Conservation (phyloP, 202 grass and related monocot genomes). For the Sporobolus alterniflorus region DNA sequence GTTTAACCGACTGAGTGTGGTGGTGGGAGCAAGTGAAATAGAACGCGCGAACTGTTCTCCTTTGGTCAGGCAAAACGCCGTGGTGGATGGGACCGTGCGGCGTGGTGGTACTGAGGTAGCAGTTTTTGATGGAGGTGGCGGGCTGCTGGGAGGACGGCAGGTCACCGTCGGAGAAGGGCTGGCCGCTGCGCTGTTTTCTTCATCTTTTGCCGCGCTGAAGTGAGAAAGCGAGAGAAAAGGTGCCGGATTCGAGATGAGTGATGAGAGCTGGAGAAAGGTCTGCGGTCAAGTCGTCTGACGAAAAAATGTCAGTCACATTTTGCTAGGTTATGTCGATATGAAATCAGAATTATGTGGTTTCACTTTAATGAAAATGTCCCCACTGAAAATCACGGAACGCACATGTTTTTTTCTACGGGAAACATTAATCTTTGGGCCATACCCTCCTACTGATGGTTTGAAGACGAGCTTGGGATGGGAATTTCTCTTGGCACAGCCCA, state of each 20-base stretch:
- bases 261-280: background rate
- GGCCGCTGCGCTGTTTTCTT: background rate
- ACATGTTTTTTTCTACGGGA: too few species aligned
- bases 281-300: background rate
- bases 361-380: background rate
- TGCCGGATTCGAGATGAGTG: background rate
- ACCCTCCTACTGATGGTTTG: too few species aligned
- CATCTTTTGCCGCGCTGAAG: background rate
- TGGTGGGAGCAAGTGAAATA: constrained; percentile 11
- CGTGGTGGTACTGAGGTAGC: background rate
- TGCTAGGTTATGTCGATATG: background rate
- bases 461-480: too few species aligned
- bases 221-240: background rate
- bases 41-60: constrained; percentile 11
- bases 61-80: background rate
- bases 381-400: too few species aligned
- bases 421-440: too few species aligned
- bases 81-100: too few species aligned
- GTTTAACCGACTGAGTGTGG: background rate
- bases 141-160: background rate
- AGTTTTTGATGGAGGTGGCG: background rate
- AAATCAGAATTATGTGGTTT: background rate
- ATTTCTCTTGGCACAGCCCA: too few species aligned
- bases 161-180: constrained; percentile 19
- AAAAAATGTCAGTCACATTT: background rate